Base-by-base conservation (phyloP, 2,329 filamentous ascomycete genomes). In the Colletotrichum sp. region DNA sequence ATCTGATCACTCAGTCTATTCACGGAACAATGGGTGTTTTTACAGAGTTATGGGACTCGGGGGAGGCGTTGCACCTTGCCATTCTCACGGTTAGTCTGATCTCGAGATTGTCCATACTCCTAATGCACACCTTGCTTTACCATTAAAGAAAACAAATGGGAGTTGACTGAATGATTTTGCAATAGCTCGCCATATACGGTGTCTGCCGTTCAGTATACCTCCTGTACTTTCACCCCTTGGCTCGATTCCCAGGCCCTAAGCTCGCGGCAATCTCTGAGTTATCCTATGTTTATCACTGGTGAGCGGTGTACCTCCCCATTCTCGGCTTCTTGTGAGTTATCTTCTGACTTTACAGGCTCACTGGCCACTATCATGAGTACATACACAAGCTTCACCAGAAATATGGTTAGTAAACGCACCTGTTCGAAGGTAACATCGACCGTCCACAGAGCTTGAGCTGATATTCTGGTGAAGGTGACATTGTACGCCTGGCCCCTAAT, bases 401-500 rank as follows among this genome's bases (percentile, higher is more conserved):
- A 14, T 43, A 66, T 48, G 63, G 63, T 66, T 13, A 66, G 63
- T 66, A 66, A 24, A 43, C 8, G 18, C 39, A 3, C 7, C 13
- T 1, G 4, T 10, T 26, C n/a, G 1, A 59, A 14, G 13, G 24
- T 5, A 16, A 16, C 6, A 24, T 28, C 21, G 1, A 1, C 55
- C 16, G 2, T 59, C 7, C 14, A 1, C 16, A 43, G 16, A 43
- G 8, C 1, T 43, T 43, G 10, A 43, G 2, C 52, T 57, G 10
- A 59, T 12, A 26, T 26, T 28, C 1, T 59, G 21, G 26, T 0
- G 6, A 9, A 66, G 63, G 63, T 6, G 34, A 43, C 4, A 36
- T 66, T 9, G 63, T 66, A 8, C 63, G 63, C 10, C n/a, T 66
- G 12, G 63, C 63, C 4, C 63, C 63, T 16, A 66, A 66, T 66